Evolutionary conservation across 2,329 filamentous ascomycete genomes (phyloP).

Genomic region (Colletotrichum phormii): DNA sequence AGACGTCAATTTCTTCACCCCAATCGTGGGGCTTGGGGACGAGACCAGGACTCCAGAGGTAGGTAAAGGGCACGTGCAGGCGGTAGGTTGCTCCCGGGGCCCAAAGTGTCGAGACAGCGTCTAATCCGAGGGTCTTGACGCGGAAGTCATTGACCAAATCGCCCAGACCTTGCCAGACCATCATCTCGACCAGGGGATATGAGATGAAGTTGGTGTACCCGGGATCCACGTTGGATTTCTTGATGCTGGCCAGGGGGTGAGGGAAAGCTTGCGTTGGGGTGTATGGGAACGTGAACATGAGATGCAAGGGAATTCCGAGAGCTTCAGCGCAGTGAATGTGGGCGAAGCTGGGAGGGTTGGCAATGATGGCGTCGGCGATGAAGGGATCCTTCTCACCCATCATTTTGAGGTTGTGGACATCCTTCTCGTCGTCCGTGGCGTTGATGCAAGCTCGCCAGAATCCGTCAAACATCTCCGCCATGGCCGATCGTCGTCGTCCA

Average conservation of each 20-base stretch:
- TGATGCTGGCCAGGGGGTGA: conserved; percentile 82
- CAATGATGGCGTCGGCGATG: conserved; percentile 84
- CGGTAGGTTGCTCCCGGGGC: conserved; percentile 79
- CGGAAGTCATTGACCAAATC: conserved; percentile 83
- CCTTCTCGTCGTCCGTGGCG: conserved; percentile 75
- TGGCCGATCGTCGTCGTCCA: conserved; percentile 71
- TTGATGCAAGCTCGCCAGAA: conserved; percentile 86
- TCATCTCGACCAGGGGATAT: conserved; percentile 84
- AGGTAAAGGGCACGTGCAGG: conserved; percentile 80
- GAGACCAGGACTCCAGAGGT: conserved; percentile 76
- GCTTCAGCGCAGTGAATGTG: conserved; percentile 85
- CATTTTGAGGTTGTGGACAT: conserved; percentile 71
- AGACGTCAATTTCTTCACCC: conserved; percentile 77
- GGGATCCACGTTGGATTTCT: conserved; percentile 76
- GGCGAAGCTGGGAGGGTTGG: conserved; percentile 83
- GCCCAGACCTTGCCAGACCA: conserved; percentile 90
- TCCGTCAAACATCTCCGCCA: conserved; percentile 86
- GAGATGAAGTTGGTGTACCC: conserved; percentile 84
- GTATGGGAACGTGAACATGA: conserved; percentile 93
- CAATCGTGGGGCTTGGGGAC: conserved; percentile 77
- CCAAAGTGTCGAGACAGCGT: conserved; percentile 82
- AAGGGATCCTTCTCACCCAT: conserved; percentile 72
- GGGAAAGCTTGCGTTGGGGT: conserved; percentile 81
- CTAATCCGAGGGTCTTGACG: conserved; percentile 74
- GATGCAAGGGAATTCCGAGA: conserved; percentile 79